Evolutionary conservation across 257 asterid genomes (phyloP), one percentile per base, ranked within the genome.

Genomic region (Asclepias syriaca): DNA sequence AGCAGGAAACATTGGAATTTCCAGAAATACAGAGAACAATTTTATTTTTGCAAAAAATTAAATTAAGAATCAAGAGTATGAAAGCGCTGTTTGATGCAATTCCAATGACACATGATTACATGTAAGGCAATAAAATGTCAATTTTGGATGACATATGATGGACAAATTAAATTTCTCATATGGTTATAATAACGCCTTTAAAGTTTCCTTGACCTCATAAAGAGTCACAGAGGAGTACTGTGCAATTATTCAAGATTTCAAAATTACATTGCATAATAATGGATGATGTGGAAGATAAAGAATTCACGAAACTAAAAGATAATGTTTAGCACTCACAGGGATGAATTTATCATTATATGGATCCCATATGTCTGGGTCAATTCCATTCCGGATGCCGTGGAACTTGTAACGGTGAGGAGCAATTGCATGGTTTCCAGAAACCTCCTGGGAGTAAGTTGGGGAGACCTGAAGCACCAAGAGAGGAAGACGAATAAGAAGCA

Each of bases 311-410:
- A 46, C 18, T 37, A 9, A 37, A 63, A 54, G 4, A 54, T 19
- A 19, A 54, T 19, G 37, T 13, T 58, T 19, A 15, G 46, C 40
- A 81, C 98, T 86, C 78, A 92, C 99, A 56, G 98, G 99, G 72
- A 95, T 75, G 81, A 87, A 88, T 73, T 86, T 87, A 81, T 95
- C 98, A 66, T 92, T 92, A 57, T 79, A 95, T 21, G 99, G 99
- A 72, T 95, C 99, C 99, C 99, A 95, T 39, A 95, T 92, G 78
- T 95, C 99, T 16, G 95, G 96, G 79, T 95, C 98, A 77, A 95
- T 95, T 77, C 99, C 99, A 81, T 95, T 95, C 54, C 92, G 82
- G 76, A 95, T 90, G 61, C 99, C 99, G 70, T 90, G 99, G 69
- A 95, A 95, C 87, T 95, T 95, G 89, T 75, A 83, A 76, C 90